A percentile compares a stretch with the other conserved stretches of the same genome.
Evolutionary conservation across 768 basidiomycete species (phyloP).

Genomic region (Sistotremastrum suecicum): DNA sequence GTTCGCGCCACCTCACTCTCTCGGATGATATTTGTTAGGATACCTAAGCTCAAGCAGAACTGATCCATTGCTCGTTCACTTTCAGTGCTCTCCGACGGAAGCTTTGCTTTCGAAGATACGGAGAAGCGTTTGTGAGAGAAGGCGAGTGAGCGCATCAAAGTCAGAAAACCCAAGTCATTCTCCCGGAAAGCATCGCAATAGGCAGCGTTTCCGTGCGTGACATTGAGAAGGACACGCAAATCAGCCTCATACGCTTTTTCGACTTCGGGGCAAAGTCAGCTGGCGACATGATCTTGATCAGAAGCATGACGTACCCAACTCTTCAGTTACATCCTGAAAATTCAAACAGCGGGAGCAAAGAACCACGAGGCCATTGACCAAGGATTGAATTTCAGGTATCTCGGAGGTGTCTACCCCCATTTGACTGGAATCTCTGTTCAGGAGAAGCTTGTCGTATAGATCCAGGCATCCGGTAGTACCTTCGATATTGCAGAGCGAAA

Average conservation of each 20-base stretch:
- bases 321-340: too few relatives aligned
- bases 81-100: conserved; percentile 8
- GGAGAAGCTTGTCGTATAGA: neutral
- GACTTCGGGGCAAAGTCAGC: conserved; percentile 13
- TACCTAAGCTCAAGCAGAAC: conserved; percentile 59
- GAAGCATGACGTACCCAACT: too few relatives aligned
- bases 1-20: conserved; percentile 23
- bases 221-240: conserved; percentile 54
- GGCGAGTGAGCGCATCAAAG: conserved; percentile 33
- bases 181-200: conserved; percentile 44
- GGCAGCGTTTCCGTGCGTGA: conserved; percentile 44
- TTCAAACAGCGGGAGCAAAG: too few relatives aligned
- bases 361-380: too few relatives aligned
- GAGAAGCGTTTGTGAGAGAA: conserved; percentile 19
- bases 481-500: too few relatives aligned
- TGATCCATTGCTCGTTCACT: conserved; percentile 42
- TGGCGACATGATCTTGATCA: too few relatives aligned
- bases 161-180: conserved; percentile 30
- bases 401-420: neutral
- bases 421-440: neutral
- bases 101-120: conserved; percentile 6
- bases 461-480: too few relatives aligned
- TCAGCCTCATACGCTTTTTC: conserved; percentile 39
- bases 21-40: conserved; percentile 67
- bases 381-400: neutral